Base-by-base conservation (phyloP, 768 basidiomycete genomes). In the Psilocybe subaeruginosa region DNA sequence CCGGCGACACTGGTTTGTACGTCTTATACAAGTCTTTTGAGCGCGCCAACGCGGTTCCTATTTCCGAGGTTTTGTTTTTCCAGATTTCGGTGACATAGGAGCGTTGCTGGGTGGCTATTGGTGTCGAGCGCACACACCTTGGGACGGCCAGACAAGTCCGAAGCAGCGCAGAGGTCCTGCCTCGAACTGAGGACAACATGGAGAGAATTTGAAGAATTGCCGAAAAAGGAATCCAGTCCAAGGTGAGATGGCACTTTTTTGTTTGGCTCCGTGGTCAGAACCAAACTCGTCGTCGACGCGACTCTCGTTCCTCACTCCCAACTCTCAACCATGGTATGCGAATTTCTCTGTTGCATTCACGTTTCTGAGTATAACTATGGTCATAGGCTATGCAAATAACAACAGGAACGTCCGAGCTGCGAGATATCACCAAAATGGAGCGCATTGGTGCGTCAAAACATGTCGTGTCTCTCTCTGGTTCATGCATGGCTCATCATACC, bases 381-480 rank as follows among this genome's bases (percentile, higher is more conserved):
- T 35, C 39, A 37, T 55, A 76, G 88, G 85, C 88, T 11, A 82
- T 90, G 72, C 85, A 90, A 72, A 94, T 94, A 68, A 76, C 88
- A 0, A 88, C 91, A 64, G 89, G 89, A 43, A 87, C 89, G 50
- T 86, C 90, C 45, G 91, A 93, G 73, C 75, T 95, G 60, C 84
- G 92, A 62, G 93, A 95, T 69, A 89, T 93, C 61, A 93, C 92
- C 57, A 93, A 92, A 82, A 93, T 95, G 87, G 93, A 95, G 85
- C 91, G 93, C 62, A 95, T 95, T 74, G 92, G 92, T 90, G 55
- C 43, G 78, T 46, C 29, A 54, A 52, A 30, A 45, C 39, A 58
- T 64, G 31, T 66, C 31, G 19, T 59, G 39, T 43, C 17, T 33
- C 12, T 58, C 6, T n/a, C 11, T n/a, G 41, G 23, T 47, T 37